These are phyloP conservation scores for Termitomyces sp. DNA, from an alignment of 768 basidiomycete species.

Conservation along the genomic window DNA sequence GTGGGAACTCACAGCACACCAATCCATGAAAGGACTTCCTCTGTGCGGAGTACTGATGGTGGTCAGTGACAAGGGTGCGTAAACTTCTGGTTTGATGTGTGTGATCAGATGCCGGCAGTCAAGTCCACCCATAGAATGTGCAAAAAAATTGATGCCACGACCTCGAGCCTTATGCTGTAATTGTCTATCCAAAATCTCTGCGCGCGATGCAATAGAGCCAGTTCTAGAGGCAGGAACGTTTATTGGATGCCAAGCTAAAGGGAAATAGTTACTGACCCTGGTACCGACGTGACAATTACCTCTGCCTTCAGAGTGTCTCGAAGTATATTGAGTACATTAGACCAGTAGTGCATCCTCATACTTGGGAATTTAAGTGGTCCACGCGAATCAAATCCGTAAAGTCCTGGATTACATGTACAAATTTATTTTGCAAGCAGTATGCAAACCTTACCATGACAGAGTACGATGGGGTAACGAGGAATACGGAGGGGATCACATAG, in stretches of 20 bases:
- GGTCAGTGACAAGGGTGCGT: slow-evolving; percentile 82
- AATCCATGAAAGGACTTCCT: slow-evolving; percentile 98
- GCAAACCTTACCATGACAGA: slow-evolving; percentile 80
- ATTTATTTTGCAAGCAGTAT: background rate
- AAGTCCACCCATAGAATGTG: slow-evolving; percentile 97
- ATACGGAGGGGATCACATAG: slow-evolving; percentile 72
- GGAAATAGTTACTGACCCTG: slow-evolving; percentile 53
- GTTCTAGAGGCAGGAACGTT: slow-evolving; percentile 46
- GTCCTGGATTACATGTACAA: slow-evolving; percentile 38
- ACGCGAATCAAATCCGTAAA: slow-evolving; percentile 93
- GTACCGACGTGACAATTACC: slow-evolving; percentile 94
- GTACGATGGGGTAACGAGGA: slow-evolving; percentile 85
- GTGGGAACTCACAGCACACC: slow-evolving; percentile 72
- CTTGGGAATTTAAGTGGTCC: slow-evolving; percentile 80
- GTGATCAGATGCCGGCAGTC: slow-evolving; percentile 93
- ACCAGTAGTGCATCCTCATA: slow-evolving; percentile 91
- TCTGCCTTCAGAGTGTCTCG: slow-evolving; percentile 82
- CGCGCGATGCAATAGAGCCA: slow-evolving; percentile 81
- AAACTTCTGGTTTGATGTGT: slow-evolving; percentile 74
- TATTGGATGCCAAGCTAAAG: background rate
- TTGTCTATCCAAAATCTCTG: slow-evolving; percentile 67
- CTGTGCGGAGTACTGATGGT: slow-evolving; percentile 91
- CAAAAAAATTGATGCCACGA: slow-evolving; percentile 86
- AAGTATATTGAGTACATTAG: slow-evolving; percentile 76
- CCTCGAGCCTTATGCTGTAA: slow-evolving; percentile 63